These are phyloP conservation scores for Colletotrichum salicis DNA, from an alignment of 2,329 filamentous ascomycete genomes.

Conservation along the genomic window DNA sequence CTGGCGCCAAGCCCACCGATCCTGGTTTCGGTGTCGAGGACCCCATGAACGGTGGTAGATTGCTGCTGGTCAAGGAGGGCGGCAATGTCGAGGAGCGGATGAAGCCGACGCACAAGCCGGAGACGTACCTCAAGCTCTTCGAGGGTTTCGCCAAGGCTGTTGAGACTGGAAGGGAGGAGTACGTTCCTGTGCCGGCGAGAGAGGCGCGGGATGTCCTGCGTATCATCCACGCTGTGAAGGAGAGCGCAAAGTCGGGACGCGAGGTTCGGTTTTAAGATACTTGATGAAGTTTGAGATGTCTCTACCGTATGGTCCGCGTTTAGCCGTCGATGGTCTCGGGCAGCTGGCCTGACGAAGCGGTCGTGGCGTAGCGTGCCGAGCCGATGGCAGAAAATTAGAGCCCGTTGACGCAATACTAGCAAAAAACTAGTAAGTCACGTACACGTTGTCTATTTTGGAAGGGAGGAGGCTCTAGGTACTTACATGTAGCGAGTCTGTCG, in stretches of 20 bases:
- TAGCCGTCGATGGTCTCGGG: not conserved
- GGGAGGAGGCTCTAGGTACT: not conserved
- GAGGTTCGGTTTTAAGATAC: constrained; percentile 51
- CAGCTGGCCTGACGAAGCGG: not conserved
- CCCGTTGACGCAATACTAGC: constrained; percentile 16
- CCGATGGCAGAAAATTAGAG: not conserved
- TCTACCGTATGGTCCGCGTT: not conserved
- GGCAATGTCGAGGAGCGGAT: constrained; percentile 61
- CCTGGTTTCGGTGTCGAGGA: constrained; percentile 73
- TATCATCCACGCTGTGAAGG: constrained; percentile 62
- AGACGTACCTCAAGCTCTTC: constrained; percentile 78
- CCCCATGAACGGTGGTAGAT: constrained; percentile 62
- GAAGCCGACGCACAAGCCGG: constrained; percentile 69
- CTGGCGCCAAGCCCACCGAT: constrained; percentile 70
- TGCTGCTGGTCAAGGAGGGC: constrained; percentile 65
- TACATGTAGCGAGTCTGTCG: no score
- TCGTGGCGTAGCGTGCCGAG: constrained; percentile 10
- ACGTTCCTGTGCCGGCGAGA: constrained; percentile 63
- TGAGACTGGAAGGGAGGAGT: constrained; percentile 57
- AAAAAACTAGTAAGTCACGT: not conserved
- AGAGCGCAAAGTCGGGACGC: constrained; percentile 60
- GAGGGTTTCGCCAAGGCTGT: constrained; percentile 60
- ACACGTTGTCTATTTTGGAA: not conserved
- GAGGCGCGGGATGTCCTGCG: constrained; percentile 64
- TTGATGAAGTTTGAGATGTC: not conserved